phyloP scores from a whole-genome alignment of 805 yeast genomes.

The Wickerhamomyces chambardii region DNA sequence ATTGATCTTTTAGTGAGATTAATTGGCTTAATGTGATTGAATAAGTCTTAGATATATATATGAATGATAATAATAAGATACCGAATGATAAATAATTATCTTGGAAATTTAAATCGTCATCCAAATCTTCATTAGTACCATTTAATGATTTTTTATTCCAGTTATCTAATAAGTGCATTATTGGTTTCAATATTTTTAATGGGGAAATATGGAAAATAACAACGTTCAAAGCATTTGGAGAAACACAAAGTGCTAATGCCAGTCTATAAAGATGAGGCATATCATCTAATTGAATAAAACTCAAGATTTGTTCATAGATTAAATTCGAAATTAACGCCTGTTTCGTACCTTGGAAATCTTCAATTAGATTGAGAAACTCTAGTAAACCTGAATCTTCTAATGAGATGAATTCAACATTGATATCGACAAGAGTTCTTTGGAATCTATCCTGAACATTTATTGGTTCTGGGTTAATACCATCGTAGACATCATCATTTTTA shows the following conservation, averaged over 20 bases:
- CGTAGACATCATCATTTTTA: constrained; percentile 22
- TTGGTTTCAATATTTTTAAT: constrained; percentile 27
- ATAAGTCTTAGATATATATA: constrained; percentile 29
- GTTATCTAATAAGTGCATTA: constrained; percentile 44
- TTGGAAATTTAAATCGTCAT: constrained; percentile 38
- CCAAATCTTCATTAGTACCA: constrained; percentile 14
- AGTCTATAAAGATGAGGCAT: constrained; percentile 37
- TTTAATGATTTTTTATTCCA: constrained; percentile 21
- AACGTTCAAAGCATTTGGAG: constrained; percentile 30
- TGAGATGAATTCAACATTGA: constrained; percentile 38
- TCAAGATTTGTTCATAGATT: constrained; percentile 20
- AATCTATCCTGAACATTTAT: constrained; percentile 21
- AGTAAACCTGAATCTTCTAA: constrained; percentile 45
- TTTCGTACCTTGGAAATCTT: constrained; percentile 33
- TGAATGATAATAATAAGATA: constrained; percentile 38
- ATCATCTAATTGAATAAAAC: constrained; percentile 31
- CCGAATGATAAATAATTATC: constrained; percentile 68
- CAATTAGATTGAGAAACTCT: constrained; percentile 38
- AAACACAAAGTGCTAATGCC: constrained; percentile 39
- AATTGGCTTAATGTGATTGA: constrained; percentile 21
- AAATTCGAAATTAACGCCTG: constrained; percentile 34
- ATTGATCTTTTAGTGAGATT: constrained; percentile 8
- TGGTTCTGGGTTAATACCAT: constrained; percentile 23
- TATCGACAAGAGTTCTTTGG: constrained; percentile 21
- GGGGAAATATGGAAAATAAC: constrained; percentile 39